Evolutionary conservation across 2,329 filamentous ascomycete species (phyloP), one percentile per base, ranked within the genome.

Genomic region (Talaromyces sp.): DNA sequence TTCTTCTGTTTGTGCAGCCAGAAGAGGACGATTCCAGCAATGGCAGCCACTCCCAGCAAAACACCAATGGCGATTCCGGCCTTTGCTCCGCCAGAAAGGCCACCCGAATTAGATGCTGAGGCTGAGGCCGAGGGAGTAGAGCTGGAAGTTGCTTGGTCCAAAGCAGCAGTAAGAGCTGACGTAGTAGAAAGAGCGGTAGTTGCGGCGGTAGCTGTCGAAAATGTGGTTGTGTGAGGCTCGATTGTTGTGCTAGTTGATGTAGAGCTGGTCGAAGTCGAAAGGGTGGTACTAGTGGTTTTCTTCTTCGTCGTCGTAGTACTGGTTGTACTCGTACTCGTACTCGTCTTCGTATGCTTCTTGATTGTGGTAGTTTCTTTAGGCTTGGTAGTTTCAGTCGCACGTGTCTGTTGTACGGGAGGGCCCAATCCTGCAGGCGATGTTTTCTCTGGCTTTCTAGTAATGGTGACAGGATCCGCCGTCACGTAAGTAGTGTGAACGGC

Each of bases 11-110:
- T 90, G 70, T 83, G 87, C 71, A 92, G 83, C 62, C 91, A 73
- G 73, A 95, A 86, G 70, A 91, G 88, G 21, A 89, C 80, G 24
- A 89, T 72, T n/a, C 86, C 78, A 31, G 86, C 84, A 27, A 94
- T 72, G 2, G 88, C 74, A 32, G 88, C 83, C 27, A 96, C 67
- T 54, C 84, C 85, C 7, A 88, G 80, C 32, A 97, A 76, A 54
- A 95, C 85, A 69, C 92, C 92, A 70, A 97, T 87, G 6, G 88
- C 91, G 63, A 97, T 84, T 62, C 94, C 94, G 50, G 91, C 92
- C 75, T 91, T 94, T 31, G 77, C 79, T 56, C 77, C 78, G 17
- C 70, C 69, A 2, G 75, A 74, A 62, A 82, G 68, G 17, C 77
- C 78, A 19, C 63, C 62, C n/a, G 74, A 70, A 14, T 65, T 62